Base-by-base conservation (phyloP, 2,329 filamentous ascomycete genomes). In the Blastomyces silverae region DNA sequence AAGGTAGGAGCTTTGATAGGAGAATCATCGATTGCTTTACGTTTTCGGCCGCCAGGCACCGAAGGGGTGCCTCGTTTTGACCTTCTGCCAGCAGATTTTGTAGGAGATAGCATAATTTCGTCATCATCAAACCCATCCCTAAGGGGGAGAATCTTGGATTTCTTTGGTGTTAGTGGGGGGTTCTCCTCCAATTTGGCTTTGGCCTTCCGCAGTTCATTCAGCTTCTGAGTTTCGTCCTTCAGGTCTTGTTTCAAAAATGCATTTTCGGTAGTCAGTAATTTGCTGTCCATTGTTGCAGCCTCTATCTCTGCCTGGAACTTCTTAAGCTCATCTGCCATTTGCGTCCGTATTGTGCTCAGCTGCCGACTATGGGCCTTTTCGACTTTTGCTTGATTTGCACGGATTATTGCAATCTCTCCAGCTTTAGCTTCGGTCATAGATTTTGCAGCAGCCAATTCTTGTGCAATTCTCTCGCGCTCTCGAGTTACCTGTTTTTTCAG, bases 101-200 rank as follows among this genome's bases (percentile, higher is more conserved):
- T 84, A 3, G 84, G 84, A 2, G 84, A 86, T 0, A 80, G 73
- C 67, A 82, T 77, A 64, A 87, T 80, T 70, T 88, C 84, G 64
- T 83, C 81, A 67, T 88, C 84, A 64, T 87, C 84, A 70, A 88
- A 88, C 22, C 86, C 86, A 75, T 88, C 86, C 20, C 84, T 80
- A 46, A 83, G 79, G 2, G 80, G 79, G 0, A 81, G 73, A 7
- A 73, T 73, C 66, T 76, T 79, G n/a, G 76, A 73, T 68, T 81
- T 83, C 66, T 75, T 82, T 0, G 84, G 84, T 1, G 84, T 85
- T 1, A 76, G 71, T 1, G 80, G 80, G 50, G 68, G 65, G 63
- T 73, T 76, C 20, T 77, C 77, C 17, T 74, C 72, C 22, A 67
- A 48, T 57, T 72, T 73, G 39, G 73, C 71, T 66, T 75, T 80